Evolutionary conservation across 1,284 basidiomycete species (phyloP).

Genomic region (Microbotryum violaceum): DNA sequence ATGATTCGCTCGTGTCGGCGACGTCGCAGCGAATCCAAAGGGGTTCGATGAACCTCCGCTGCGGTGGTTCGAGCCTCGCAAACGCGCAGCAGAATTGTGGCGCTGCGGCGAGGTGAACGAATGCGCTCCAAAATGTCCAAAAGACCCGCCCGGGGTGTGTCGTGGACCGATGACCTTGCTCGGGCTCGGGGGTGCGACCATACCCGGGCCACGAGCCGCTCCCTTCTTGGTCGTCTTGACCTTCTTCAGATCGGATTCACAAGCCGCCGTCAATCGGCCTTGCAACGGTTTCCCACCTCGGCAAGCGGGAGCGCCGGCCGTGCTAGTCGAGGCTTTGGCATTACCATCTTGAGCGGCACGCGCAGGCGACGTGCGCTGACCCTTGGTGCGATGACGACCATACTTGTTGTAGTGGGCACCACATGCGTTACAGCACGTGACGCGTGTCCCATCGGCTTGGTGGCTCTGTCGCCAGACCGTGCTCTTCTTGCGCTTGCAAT

Average conservation of each 20-base stretch:
- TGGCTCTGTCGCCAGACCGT: conserved; percentile 20
- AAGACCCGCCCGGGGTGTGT: conserved; percentile 12
- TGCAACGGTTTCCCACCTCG: conserved; percentile 13
- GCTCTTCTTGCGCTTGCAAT: conserved; percentile 31
- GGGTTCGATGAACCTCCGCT: background rate
- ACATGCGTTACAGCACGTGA: conserved; percentile 30
- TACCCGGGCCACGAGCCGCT: conserved; percentile 1
- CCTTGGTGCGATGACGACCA: conserved; percentile 28
- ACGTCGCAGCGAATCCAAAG: conserved; percentile 18
- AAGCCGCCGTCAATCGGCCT: conserved; percentile 28
- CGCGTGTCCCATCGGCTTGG: background rate
- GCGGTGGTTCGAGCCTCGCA: conserved; percentile 14
- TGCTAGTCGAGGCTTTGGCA: background rate
- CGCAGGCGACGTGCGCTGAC: background rate
- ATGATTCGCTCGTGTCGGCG: conserved; percentile 16
- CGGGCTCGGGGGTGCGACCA: conserved; percentile 27
- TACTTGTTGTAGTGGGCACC: conserved; percentile 31
- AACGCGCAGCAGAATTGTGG: conserved; percentile 25
- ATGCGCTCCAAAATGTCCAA: background rate
- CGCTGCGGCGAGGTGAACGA: background rate
- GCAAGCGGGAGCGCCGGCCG: background rate
- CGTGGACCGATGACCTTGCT: conserved; percentile 28
- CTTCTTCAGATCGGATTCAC: conserved; percentile 30
- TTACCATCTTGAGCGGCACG: background rate
- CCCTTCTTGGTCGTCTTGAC: conserved; percentile 9